Conservation (phyloP, 352 stramenopile species). For the Phytophthora citricola region DNA sequence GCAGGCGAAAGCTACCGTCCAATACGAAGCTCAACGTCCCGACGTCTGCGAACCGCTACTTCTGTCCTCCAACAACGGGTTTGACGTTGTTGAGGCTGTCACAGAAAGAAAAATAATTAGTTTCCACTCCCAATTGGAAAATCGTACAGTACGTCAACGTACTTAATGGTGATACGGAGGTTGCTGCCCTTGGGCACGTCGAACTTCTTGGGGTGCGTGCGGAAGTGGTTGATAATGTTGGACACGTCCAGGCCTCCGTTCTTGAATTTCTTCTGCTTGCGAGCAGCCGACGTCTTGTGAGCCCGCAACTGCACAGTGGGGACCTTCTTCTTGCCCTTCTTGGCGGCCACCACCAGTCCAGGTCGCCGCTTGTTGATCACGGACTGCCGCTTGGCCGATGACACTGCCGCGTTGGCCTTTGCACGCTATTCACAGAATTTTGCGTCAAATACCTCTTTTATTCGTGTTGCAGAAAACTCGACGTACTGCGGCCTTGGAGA, state of each 20-base stretch:
- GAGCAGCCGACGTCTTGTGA: conserved; percentile 51
- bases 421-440: conserved; percentile 31
- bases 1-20: conserved; percentile 8
- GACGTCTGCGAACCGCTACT: conserved; percentile 35
- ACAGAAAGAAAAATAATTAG: conserved; percentile 18
- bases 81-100: conserved; percentile 74
- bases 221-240: conserved; percentile 84
- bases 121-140: not conserved
- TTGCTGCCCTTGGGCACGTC: conserved; percentile 81
- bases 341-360: conserved; percentile 53
- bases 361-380: conserved; percentile 77
- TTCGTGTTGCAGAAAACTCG: not conserved
- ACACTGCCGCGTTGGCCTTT: conserved; percentile 50
- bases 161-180: conserved; percentile 86
- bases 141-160: conserved; percentile 19
- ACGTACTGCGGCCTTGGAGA: conserved; percentile 70
- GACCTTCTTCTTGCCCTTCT: conserved; percentile 36
- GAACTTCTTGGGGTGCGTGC: conserved; percentile 82
- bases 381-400: conserved; percentile 67
- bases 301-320: conserved; percentile 50
- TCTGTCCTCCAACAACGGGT: conserved; percentile 70
- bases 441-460: not conserved
- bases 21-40: conserved; percentile 5
- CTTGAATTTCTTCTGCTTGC: conserved; percentile 36
- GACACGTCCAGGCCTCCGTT: conserved; percentile 64